These are phyloP conservation scores for Leccinum disarticulatum DNA, from an alignment of 768 basidiomycete species.

Conservation along the genomic window DNA sequence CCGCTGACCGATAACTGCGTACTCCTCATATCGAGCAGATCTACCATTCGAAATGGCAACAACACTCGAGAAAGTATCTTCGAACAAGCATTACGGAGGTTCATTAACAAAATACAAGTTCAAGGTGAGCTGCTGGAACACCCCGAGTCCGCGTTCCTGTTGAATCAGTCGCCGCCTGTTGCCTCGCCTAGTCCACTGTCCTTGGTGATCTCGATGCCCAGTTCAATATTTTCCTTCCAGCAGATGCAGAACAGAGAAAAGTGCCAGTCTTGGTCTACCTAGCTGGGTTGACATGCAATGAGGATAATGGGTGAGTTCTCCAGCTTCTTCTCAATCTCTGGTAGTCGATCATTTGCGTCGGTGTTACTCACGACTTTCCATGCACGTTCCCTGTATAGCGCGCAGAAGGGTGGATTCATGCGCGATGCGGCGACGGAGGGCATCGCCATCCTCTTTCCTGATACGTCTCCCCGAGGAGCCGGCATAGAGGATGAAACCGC, in stretches of 20 bases:
- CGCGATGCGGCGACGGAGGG: constrained; percentile 81
- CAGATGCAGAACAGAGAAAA: constrained; percentile 51
- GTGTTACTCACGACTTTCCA: not conserved
- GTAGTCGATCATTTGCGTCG: not conserved
- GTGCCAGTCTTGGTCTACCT: constrained; percentile 82
- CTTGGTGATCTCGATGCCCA: constrained; percentile 69
- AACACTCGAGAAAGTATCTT: constrained; percentile 65
- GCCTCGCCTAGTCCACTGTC: constrained; percentile 53
- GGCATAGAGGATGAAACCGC: constrained; percentile 77
- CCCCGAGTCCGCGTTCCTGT: not conserved
- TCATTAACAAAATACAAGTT: constrained; percentile 84
- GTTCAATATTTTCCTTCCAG: constrained; percentile 90
- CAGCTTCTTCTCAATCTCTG: not conserved
- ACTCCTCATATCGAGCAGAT: not conserved
- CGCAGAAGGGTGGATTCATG: constrained; percentile 93
- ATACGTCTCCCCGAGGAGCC: constrained; percentile 94
- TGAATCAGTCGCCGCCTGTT: not conserved
- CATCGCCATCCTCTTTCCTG: constrained; percentile 88
- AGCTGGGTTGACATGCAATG: constrained; percentile 85
- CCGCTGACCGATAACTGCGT: not conserved
- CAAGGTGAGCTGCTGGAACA: constrained; percentile 45
- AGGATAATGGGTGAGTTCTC: constrained; percentile 80
- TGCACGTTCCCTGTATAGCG: constrained; percentile 40
- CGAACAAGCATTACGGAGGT: constrained; percentile 80
- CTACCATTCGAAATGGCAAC: constrained; percentile 12